A percentile compares a stretch with the other conserved stretches of the same genome.
Conservation (phyloP, 176 grass and related monocot species). For the Saccharum officinarum region DNA sequence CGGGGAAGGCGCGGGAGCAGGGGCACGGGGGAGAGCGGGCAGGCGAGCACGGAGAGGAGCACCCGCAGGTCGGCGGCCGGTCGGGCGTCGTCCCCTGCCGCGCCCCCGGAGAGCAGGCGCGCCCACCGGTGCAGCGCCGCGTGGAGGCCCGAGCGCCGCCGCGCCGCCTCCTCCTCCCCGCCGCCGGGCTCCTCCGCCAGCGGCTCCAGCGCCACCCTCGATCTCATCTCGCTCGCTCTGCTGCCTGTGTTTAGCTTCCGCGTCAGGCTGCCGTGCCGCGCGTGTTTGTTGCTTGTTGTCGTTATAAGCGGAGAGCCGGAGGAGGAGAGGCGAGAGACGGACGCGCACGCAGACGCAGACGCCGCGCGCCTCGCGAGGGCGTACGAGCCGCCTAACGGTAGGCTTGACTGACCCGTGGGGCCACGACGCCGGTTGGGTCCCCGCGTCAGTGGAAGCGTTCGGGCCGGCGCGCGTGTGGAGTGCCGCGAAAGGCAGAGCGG, state of each 20-base stretch:
- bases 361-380: neutral
- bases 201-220: slow-evolving; percentile 73
- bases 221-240: slow-evolving; percentile 27
- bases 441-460: rapidly evolving
- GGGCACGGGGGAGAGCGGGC: slow-evolving; percentile 93
- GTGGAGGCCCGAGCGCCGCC: slow-evolving; percentile 33
- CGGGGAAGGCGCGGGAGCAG: slow-evolving; percentile 59
- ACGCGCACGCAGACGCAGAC: neutral
- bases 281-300: neutral
- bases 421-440: rapidly evolving
- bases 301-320: slow-evolving; percentile 26
- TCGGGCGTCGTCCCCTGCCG: slow-evolving; percentile 37
- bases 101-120: slow-evolving; percentile 47
- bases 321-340: neutral
- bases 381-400: neutral
- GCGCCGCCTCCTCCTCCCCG: slow-evolving; percentile 50
- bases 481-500: slow-evolving; percentile 27
- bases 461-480: slow-evolving; percentile 4
- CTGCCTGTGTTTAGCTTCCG: slow-evolving; percentile 6
- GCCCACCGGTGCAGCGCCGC: slow-evolving; percentile 52
- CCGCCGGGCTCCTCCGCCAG: slow-evolving; percentile 92
- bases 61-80: slow-evolving; percentile 66
- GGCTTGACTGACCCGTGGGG: neutral
- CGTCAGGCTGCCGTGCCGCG: slow-evolving; percentile 20
- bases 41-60: slow-evolving; percentile 88